These are phyloP conservation scores for Taiozyma onychis DNA, from an alignment of 1,139 yeast species.

Conservation along the genomic window DNA sequence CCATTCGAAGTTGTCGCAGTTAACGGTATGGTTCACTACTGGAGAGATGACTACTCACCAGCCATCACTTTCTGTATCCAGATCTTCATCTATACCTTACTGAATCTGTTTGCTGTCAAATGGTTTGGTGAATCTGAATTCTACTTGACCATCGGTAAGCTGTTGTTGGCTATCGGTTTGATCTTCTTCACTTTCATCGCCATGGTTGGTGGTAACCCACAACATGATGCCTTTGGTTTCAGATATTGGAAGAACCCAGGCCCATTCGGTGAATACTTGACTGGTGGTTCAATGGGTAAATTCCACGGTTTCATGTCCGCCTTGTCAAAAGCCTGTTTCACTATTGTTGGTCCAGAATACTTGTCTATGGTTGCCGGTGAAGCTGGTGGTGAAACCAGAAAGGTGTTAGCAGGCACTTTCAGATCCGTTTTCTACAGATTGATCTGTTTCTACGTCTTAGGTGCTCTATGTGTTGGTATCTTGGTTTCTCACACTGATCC, in stretches of 20 bases:
- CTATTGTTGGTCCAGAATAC: conserved; percentile 79
- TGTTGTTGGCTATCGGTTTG: conserved; percentile 63
- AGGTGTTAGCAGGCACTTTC: conserved; percentile 41
- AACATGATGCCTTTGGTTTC: conserved; percentile 60
- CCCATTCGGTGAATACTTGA: conserved; percentile 43
- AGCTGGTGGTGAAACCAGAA: conserved; percentile 43
- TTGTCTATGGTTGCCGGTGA: conserved; percentile 46
- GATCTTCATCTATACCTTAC: conserved; percentile 34
- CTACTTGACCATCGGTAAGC: conserved; percentile 48
- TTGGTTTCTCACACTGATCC: conserved; percentile 41
- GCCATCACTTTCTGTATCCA: conserved; percentile 54
- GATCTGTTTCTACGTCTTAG: conserved; percentile 37
- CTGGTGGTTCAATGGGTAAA: conserved; percentile 46
- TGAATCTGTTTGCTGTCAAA: conserved; percentile 45
- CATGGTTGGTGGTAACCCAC: conserved; percentile 82
- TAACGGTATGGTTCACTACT: conserved; percentile 52
- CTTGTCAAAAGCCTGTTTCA: conserved; percentile 55
- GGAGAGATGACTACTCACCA: conserved; percentile 47
- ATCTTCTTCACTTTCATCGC: conserved; percentile 65
- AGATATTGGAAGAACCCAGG: conserved; percentile 59
- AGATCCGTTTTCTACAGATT: conserved; percentile 42
- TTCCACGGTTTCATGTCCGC: conserved; percentile 65
- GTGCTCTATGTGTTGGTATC: conserved; percentile 41
- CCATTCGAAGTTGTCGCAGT: conserved; percentile 82
- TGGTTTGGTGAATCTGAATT: conserved; percentile 50